Base-by-base conservation (phyloP, 2,329 filamentous ascomycete genomes). In the Claviceps arundinis region DNA sequence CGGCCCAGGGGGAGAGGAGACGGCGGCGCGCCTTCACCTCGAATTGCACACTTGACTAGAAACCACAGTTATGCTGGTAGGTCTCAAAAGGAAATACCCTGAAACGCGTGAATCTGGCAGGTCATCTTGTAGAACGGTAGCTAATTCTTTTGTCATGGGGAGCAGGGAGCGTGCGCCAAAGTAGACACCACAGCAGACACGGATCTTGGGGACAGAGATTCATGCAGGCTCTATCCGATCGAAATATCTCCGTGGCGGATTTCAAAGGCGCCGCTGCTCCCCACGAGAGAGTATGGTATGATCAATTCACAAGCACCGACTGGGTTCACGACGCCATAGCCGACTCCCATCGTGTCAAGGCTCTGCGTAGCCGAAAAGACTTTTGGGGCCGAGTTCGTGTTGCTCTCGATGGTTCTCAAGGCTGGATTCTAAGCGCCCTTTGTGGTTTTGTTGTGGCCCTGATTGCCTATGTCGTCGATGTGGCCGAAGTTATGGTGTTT, bases 321-420 rank as follows among this genome's bases (percentile, higher is more conserved):
- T 98, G 93, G 93, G 90, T 98, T 1, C 91, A 95, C 65, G 93
- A 98, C 68, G 90, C 86, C 65, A 96, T 98, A 59, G 88, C 89
- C 61, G 93, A 97, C 68, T 89, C 90, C 9, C 88, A 89, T 61
- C 86, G 93, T 26, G 82, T 94, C 48, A 93, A 94, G 65, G 83
- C 83, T 50, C 75, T 98, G 41, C 81, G 89, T 48, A 83, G 78
- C 60, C 78, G 89, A 48, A 94, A 85, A 65, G 93, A 91, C 68
- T 77, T 95, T 55, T 83, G 84, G 64, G 91, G 91, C n/a, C 82
- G 86, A 47, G 59, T 95, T 14, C 72, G 80, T 46, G 78, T 87
- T 1, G 77, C 86, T 61, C 87, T 93, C 54, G 93, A 98, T 63
- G 86, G 87, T 48, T 83, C 85, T 4, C 90, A 97, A 68, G 93